Percentiles rank a stretch among this genome's conserved stretches.
These are phyloP conservation scores for Isoetes taiwanensis DNA, from an alignment of 75 land plant genomes.

Conservation along the genomic window DNA sequence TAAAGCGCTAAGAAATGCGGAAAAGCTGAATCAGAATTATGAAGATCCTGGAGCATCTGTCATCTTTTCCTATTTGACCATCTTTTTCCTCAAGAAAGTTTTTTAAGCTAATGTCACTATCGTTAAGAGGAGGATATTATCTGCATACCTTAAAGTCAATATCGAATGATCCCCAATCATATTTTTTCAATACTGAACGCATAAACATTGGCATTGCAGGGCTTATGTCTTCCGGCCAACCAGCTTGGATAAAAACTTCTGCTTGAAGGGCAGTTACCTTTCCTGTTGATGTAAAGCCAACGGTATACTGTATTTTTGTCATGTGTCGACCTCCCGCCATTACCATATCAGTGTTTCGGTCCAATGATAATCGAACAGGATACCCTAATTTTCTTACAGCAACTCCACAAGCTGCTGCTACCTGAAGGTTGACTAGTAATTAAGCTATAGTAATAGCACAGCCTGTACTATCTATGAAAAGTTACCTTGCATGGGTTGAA, in stretches of 20 bases:
- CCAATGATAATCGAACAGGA: constrained; percentile 69
- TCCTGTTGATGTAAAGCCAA: constrained; percentile 67
- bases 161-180: constrained; percentile 64
- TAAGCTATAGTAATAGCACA: too few species aligned
- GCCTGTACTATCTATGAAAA: too few species aligned
- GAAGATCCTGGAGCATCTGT: too few species aligned
- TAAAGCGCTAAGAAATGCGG: too few species aligned
- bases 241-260: constrained; percentile 57
- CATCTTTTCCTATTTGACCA: too few species aligned
- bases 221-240: constrained; percentile 43
- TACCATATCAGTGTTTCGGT: constrained; percentile 89
- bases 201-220: constrained; percentile 30
- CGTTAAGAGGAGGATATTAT: too few species aligned
- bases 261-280: constrained; percentile 66
- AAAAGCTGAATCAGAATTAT: too few species aligned
- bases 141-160: constrained; percentile 62
- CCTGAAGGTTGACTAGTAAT: too few species aligned
- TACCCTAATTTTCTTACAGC: constrained; percentile 56
- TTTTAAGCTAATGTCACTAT: too few species aligned
- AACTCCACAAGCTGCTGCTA: constrained; percentile 79
- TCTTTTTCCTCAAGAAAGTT: too few species aligned
- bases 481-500: too few species aligned
- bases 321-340: constrained; percentile 80
- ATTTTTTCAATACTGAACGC: constrained; percentile 39
- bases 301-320: constrained; percentile 54